A percentile compares a stretch with the other conserved stretches of the same genome.
These are phyloP conservation scores for Fusarium vanettenii DNA, from an alignment of 2,329 filamentous ascomycete species.

Conservation along the genomic window DNA sequence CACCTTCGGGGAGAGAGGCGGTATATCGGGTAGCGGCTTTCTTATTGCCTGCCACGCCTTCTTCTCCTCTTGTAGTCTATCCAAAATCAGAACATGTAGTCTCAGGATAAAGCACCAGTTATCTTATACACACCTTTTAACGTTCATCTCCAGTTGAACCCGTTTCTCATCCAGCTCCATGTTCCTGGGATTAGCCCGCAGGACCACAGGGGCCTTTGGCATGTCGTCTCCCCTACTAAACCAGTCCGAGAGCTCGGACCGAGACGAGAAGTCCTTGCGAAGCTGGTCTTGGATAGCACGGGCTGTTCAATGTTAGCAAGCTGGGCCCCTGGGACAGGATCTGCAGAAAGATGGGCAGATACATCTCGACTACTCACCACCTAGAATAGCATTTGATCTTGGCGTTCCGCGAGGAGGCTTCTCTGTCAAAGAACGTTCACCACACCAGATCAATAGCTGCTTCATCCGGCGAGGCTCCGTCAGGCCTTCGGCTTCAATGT, in stretches of 20 bases:
- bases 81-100: constrained; percentile 3
- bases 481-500: constrained; percentile 87
- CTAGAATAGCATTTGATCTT: constrained; percentile 77
- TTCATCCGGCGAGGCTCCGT: constrained; percentile 93
- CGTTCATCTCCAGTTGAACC: constrained; percentile 81
- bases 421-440: constrained; percentile 83
- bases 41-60: constrained; percentile 83
- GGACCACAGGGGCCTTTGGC: constrained; percentile 68
- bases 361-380: constrained; percentile 64
- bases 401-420: constrained; percentile 77
- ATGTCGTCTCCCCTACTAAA: constrained; percentile 77
- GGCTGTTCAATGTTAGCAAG: constrained; percentile 62
- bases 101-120: background rate
- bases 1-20: constrained; percentile 57
- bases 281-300: constrained; percentile 93
- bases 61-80: constrained; percentile 85
- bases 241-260: constrained; percentile 92
- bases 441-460: constrained; percentile 94
- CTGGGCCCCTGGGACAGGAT: constrained; percentile 50
- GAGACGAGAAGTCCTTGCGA: constrained; percentile 84
- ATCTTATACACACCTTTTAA: constrained; percentile 76
- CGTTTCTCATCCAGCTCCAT: constrained; percentile 85
- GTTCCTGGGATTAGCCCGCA: constrained; percentile 92
- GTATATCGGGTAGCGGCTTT: constrained; percentile 69
- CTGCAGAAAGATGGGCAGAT: background rate